Percentiles rank a stretch among this genome's conserved stretches.
Evolutionary conservation across 106 monocot species (phyloP).

Genomic region (Chionographis japonica): DNA sequence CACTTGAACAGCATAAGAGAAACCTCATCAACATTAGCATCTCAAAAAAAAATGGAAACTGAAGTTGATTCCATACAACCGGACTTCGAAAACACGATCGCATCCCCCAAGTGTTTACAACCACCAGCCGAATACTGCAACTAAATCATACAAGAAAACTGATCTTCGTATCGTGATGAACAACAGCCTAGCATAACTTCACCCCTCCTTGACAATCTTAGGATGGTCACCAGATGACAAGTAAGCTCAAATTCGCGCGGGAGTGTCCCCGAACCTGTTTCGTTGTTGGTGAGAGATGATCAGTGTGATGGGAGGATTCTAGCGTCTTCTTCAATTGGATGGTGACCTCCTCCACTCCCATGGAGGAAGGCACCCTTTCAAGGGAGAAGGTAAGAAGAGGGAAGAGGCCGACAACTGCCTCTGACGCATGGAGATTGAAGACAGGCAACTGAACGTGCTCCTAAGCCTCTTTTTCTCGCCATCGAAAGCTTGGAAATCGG

Average conservation of each 20-base stretch:
- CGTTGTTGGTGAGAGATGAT: too few relatives aligned
- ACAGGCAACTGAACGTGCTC: slow-evolving; percentile 46
- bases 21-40: too few relatives aligned
- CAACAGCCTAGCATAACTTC: too few relatives aligned
- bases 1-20: too few relatives aligned
- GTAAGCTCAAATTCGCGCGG: too few relatives aligned
- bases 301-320: neutral
- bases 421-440: slow-evolving; percentile 55
- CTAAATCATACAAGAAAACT: too few relatives aligned
- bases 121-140: neutral
- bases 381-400: slow-evolving; percentile 33
- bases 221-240: too few relatives aligned
- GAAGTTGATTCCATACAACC: too few relatives aligned
- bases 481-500: slow-evolving; percentile 32
- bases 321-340: slow-evolving; percentile 6
- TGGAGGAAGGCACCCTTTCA: slow-evolving; percentile 27
- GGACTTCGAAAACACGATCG: neutral
- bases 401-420: slow-evolving; percentile 26
- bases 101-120: neutral
- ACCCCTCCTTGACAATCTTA: too few relatives aligned
- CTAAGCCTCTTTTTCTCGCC: slow-evolving; percentile 52
- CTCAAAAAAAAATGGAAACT: too few relatives aligned
- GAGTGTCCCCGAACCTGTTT: neutral
- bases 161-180: too few relatives aligned
- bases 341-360: slow-evolving; percentile 22